These are phyloP conservation scores for Didymella pomorum DNA, from an alignment of 2,329 filamentous ascomycete species.

Conservation along the genomic window DNA sequence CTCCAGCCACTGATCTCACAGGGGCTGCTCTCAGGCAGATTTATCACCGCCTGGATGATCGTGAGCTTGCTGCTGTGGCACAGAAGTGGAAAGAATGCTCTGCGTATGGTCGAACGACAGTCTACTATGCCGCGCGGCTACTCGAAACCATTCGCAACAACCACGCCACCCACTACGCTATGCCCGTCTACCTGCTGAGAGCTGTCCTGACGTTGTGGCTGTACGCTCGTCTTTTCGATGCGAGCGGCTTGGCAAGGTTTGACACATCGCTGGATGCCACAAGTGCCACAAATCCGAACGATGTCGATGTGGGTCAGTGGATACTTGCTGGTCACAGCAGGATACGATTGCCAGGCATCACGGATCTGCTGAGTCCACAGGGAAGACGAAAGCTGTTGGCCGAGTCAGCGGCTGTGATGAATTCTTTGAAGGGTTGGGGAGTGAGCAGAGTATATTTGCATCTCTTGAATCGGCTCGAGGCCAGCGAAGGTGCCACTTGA, in stretches of 20 bases:
- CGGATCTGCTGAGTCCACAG: not conserved
- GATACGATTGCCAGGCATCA: not conserved
- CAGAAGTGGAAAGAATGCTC: not conserved
- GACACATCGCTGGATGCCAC: not conserved
- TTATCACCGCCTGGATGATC: not conserved
- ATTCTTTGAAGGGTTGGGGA: not conserved
- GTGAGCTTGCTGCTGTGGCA: not conserved
- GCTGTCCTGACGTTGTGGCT: not conserved
- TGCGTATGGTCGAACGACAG: conserved; percentile 6
- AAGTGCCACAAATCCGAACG: not conserved
- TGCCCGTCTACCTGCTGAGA: not conserved
- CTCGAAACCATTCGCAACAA: conserved; percentile 10
- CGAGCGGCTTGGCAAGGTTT: not conserved
- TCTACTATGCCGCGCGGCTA: conserved; percentile 8
- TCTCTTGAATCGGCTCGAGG: not conserved
- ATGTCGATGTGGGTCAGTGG: not conserved
- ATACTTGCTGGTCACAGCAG: not conserved
- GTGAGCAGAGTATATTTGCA: not conserved
- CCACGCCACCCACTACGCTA: conserved; percentile 10
- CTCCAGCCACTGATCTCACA: not conserved
- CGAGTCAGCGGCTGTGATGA: not conserved
- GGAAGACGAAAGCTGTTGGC: not conserved
- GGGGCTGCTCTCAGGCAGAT: not conserved
- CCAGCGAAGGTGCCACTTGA: not conserved
- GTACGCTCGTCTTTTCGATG: not conserved